Base-by-base conservation (phyloP, 106 monocot species). In the Chionographis japonica region DNA sequence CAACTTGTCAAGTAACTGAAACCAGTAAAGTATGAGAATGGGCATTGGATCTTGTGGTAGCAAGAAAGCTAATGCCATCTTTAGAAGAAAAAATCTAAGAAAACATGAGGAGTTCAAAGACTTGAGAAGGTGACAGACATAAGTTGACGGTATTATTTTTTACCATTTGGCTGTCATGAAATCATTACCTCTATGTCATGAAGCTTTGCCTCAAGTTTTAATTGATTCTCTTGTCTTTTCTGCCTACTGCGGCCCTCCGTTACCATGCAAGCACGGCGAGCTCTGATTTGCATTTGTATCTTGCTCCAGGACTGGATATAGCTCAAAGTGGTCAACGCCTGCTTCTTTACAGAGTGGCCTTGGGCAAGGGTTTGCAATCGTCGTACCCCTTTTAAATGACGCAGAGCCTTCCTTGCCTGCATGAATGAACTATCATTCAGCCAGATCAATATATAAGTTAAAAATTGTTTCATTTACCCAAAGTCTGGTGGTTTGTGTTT, bases 131-230 rank as follows among this genome's bases (percentile, higher is more conserved):
- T 37, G 37, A 42, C 9, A 46, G n/a, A 66, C 7, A 12, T 3
- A 12, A 12, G 1, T 27, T 27, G 27, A 27, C 46, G 46, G 46
- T 46, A 46, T 27, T 27, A 27, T 27, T 27, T 27, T 27, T 27
- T 27, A 27, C 27, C 27, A 27, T 10, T 46, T 46, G 9, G 8
- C 46, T 2, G 9, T 46, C 46, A 46, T 2, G 0, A 46, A 2
- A 46, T 46, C 8, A 46, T 46, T 69, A 90, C 90, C 74, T 80
- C 80, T 51, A 86, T 36, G n/a, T 78, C 86, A 78, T 90, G 83
- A 73, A 90, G 76, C 59, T 90, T 83, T 15, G 86, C 90, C 51
- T 90, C 83, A 18, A 90, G 80, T 67, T 86, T 90, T 40, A 78
- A 40, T 65, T 83, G 90, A 59, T 78, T 80, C 4, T 90, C 90